Evolutionary conservation across 306 rosid genomes (phyloP).

Genomic region (Glycine soja): DNA sequence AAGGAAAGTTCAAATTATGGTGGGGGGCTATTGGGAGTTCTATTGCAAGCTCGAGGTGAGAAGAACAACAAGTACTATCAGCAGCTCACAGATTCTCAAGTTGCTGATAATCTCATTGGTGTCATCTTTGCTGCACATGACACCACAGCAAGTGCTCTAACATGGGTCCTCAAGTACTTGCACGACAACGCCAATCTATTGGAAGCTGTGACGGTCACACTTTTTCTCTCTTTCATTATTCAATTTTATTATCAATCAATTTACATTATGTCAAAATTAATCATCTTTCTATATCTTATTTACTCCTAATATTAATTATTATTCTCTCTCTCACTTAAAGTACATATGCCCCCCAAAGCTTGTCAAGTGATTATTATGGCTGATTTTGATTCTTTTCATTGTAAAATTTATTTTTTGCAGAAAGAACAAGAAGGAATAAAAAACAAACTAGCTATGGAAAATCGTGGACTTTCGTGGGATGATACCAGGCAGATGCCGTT

Average conservation of each 20-base stretch:
- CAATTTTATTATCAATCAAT: too few relatives aligned
- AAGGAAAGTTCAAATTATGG: conserved; percentile 50
- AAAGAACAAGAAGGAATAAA: conserved; percentile 78
- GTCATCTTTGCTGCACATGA: conserved; percentile 95
- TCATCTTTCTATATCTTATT: too few relatives aligned
- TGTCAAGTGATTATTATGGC: not conserved
- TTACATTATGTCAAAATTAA: too few relatives aligned
- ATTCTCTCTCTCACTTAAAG: not conserved
- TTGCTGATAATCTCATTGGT: conserved; percentile 89
- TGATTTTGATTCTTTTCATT: not conserved
- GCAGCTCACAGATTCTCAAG: conserved; percentile 69
- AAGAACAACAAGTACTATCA: not conserved
- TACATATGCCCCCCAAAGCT: not conserved
- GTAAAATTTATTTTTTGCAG: conserved; percentile 45
- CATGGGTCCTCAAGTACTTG: conserved; percentile 84
- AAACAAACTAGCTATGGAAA: conserved; percentile 45
- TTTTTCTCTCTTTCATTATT: not conserved
- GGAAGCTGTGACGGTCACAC: conserved; percentile 62
- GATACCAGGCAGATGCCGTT: conserved; percentile 79
- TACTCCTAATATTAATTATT: not conserved
- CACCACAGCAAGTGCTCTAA: conserved; percentile 85
- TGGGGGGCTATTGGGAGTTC: conserved; percentile 67
- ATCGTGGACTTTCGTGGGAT: conserved; percentile 80
- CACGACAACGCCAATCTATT: conserved; percentile 69
- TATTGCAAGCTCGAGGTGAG: conserved; percentile 52